phyloP scores from a whole-genome alignment of 177 flowering plant species.

The Tripterygium wilfordii region DNA sequence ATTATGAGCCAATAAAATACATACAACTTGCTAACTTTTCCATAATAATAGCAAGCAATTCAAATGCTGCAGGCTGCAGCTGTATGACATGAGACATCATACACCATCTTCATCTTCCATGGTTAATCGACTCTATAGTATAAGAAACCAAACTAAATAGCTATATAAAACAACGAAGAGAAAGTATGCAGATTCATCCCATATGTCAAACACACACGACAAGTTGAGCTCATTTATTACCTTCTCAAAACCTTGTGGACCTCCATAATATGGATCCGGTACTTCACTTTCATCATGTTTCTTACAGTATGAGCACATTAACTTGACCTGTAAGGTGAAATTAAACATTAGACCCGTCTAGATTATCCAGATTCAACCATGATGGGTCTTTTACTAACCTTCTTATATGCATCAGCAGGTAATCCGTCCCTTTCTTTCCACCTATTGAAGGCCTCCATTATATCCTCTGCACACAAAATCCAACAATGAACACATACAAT shows the following conservation, averaged over 20 bases:
- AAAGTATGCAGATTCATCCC: too few relatives aligned
- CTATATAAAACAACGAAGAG: too few relatives aligned
- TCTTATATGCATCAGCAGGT: constrained; percentile 72
- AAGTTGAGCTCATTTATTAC: constrained; percentile 38
- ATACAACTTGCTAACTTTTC: too few relatives aligned
- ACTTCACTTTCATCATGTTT: constrained; percentile 85
- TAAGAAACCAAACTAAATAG: too few relatives aligned
- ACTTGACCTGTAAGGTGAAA: constrained; percentile 52
- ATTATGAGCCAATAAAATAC: too few relatives aligned
- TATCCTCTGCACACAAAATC: constrained; percentile 54
- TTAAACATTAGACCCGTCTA: not conserved
- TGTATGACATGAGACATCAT: too few relatives aligned
- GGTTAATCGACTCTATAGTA: too few relatives aligned
- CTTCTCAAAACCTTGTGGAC: constrained; percentile 94
- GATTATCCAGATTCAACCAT: not conserved
- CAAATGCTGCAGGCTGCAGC: too few relatives aligned
- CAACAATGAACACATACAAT: too few relatives aligned
- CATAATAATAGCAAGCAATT: too few relatives aligned
- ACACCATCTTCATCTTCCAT: too few relatives aligned
- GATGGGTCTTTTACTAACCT: constrained; percentile 36
- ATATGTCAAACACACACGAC: too few relatives aligned
- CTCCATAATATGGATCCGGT: constrained; percentile 99
- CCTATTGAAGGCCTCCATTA: constrained; percentile 63
- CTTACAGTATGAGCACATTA: constrained; percentile 97
- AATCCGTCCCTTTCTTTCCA: constrained; percentile 65